Evolutionary conservation across 331 rosid species (phyloP).

Genomic region (Quercus lobata): DNA sequence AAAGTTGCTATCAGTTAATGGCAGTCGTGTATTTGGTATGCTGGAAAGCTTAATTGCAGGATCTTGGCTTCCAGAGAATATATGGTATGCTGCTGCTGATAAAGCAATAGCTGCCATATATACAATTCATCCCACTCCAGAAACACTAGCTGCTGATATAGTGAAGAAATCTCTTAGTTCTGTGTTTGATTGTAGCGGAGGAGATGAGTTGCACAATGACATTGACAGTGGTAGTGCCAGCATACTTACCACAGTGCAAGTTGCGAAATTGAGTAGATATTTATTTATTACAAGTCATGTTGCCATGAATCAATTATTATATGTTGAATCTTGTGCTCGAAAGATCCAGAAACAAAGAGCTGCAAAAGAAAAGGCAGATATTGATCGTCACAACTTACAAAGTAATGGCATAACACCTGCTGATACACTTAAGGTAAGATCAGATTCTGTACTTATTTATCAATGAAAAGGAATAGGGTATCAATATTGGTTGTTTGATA

Average conservation of each 20-base stretch:
- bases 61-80: conserved; percentile 74
- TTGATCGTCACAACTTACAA: conserved; percentile 40
- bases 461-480: neutral
- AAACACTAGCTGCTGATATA: conserved; percentile 62
- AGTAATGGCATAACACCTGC: conserved; percentile 34
- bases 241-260: conserved; percentile 56
- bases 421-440: conserved; percentile 58
- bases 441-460: neutral
- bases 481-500: neutral
- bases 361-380: conserved; percentile 39
- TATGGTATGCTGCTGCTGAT: conserved; percentile 96
- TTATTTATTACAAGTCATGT: conserved; percentile 75
- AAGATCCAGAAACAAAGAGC: conserved; percentile 86
- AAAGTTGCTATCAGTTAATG: conserved; percentile 57
- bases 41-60: conserved; percentile 75
- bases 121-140: conserved; percentile 84
- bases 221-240: conserved; percentile 33
- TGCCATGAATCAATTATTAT: conserved; percentile 90
- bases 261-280: conserved; percentile 66
- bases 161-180: conserved; percentile 63
- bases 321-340: conserved; percentile 81
- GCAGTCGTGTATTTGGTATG: conserved; percentile 60
- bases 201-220: conserved; percentile 51
- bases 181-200: conserved; percentile 45
- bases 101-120: conserved; percentile 85